These are phyloP conservation scores for Lentinula sp. DNA, from an alignment of 768 basidiomycete species.

Conservation along the genomic window DNA sequence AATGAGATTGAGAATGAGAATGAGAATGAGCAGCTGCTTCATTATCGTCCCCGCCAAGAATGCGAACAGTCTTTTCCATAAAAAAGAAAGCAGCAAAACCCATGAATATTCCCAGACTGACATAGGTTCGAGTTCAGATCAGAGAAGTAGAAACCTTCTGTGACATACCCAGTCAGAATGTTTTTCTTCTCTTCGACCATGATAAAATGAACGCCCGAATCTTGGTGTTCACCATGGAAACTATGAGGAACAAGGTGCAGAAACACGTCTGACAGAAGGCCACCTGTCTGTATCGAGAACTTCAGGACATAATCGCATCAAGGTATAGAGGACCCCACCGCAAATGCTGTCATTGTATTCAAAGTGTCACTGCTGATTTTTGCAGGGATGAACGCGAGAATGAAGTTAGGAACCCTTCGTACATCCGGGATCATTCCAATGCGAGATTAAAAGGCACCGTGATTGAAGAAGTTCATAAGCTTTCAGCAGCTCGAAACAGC, in stretches of 20 bases:
- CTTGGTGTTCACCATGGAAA: slow-evolving; percentile 85
- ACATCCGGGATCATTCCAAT: slow-evolving; percentile 9
- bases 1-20: slow-evolving; percentile 55
- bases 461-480: not conserved
- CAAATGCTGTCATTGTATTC: slow-evolving; percentile 93
- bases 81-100: slow-evolving; percentile 91
- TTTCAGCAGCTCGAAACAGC: slow-evolving; percentile 3
- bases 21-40: slow-evolving; percentile 48
- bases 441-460: slow-evolving; percentile 1
- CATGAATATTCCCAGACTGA: slow-evolving; percentile 71
- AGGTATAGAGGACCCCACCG: slow-evolving; percentile 40
- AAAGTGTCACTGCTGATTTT: slow-evolving; percentile 79
- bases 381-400: slow-evolving; percentile 89
- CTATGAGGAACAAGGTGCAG: slow-evolving; percentile 88
- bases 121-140: not conserved
- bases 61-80: slow-evolving; percentile 88
- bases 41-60: slow-evolving; percentile 61
- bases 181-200: slow-evolving; percentile 90
- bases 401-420: slow-evolving; percentile 83
- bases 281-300: slow-evolving; percentile 58
- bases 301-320: slow-evolving; percentile 11
- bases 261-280: slow-evolving; percentile 89
- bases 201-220: slow-evolving; percentile 64
- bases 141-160: not conserved
- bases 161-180: slow-evolving; percentile 74